Evolutionary conservation across 176 grass and related monocot genomes (phyloP).

Genomic region (Oryza meridionalis): DNA sequence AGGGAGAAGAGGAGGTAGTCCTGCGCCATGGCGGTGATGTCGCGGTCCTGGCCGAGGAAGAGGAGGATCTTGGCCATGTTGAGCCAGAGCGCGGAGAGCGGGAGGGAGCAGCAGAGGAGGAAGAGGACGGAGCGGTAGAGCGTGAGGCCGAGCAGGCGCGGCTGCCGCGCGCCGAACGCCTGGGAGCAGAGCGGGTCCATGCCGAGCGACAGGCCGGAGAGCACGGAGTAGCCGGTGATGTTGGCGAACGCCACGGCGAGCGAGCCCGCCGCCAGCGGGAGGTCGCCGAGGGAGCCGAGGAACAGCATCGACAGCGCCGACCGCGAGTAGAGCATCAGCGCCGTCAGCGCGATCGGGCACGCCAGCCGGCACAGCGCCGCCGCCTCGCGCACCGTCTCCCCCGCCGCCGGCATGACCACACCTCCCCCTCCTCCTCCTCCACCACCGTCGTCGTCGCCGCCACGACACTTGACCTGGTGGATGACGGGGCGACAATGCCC

Average conservation of each 20-base stretch:
- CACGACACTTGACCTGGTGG: not conserved
- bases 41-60: conserved; percentile 75
- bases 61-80: conserved; percentile 80
- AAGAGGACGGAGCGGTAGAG: conserved; percentile 85
- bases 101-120: conserved; percentile 89
- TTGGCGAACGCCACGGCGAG: conserved; percentile 90
- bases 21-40: conserved; percentile 76
- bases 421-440: not conserved
- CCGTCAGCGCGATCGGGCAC: conserved; percentile 77
- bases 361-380: conserved; percentile 68
- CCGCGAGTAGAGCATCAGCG: conserved; percentile 86
- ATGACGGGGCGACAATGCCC: not conserved
- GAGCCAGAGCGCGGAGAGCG: conserved; percentile 73
- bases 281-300: conserved; percentile 87
- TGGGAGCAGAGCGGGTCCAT: conserved; percentile 98
- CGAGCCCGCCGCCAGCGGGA: conserved; percentile 82
- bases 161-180: conserved; percentile 80
- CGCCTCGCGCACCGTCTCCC: conserved; percentile 55
- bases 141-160: conserved; percentile 69
- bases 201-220: conserved; percentile 84
- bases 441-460: not conserved
- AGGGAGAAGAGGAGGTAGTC: conserved; percentile 79
- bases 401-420: not conserved
- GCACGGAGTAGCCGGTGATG: conserved; percentile 94
- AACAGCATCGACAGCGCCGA: conserved; percentile 84